A percentile compares a stretch with the other conserved stretches of the same genome.
Conservation (phyloP, 2,329 filamentous ascomycete species). For the Colletotrichum endophyticum region DNA sequence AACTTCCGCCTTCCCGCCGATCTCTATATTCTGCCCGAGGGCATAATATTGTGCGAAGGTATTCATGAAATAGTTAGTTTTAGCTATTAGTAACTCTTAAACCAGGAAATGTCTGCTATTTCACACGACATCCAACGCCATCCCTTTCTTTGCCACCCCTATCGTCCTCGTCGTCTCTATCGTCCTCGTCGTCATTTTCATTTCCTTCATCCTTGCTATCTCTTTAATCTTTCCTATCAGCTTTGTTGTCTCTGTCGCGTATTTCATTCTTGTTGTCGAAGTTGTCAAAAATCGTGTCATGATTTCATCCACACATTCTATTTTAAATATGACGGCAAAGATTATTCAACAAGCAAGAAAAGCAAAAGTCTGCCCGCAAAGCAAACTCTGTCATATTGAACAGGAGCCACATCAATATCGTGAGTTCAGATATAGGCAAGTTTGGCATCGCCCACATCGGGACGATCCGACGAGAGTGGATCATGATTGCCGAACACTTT, state of each 20-base stretch:
- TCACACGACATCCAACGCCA: rapidly evolving
- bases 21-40: not conserved
- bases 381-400: not conserved
- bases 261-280: not conserved
- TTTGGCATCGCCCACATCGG: not conserved
- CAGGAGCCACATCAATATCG: not conserved
- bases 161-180: not conserved
- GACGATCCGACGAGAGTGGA: not conserved
- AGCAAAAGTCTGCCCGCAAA: not conserved
- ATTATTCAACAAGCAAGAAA: rapidly evolving
- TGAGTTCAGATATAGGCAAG: not conserved
- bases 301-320: not conserved
- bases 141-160: not conserved
- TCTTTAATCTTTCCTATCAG: rapidly evolving
- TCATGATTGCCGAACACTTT: not conserved
- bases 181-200: not conserved
- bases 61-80: rapidly evolving
- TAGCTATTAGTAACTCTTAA: rapidly evolving
- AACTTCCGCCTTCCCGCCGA: not conserved
- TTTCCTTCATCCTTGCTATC: rapidly evolving
- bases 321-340: not conserved
- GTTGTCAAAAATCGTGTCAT: not conserved
- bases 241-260: not conserved
- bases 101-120: not conserved
- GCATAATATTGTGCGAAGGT: not conserved